These are phyloP conservation scores for Emergomyces orientalis DNA, from an alignment of 2,329 filamentous ascomycete species.

Conservation along the genomic window DNA sequence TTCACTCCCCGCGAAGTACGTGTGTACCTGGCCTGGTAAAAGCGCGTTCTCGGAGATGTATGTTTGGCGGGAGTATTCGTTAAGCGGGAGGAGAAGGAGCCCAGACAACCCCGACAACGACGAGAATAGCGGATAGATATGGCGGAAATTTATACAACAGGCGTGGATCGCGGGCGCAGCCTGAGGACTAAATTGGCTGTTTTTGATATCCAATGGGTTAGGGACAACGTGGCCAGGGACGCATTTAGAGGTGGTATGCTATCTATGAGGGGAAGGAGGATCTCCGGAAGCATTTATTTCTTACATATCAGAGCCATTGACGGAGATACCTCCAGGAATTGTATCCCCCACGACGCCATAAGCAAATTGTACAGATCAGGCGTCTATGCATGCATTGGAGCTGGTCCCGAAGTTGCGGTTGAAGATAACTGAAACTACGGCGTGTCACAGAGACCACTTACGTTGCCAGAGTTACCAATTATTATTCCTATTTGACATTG, in stretches of 20 bases:
- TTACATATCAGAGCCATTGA: slow-evolving; percentile 36
- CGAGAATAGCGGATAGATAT: slow-evolving; percentile 75
- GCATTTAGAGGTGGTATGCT: neutral
- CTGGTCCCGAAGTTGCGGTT: neutral
- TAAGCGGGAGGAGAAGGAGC: slow-evolving; percentile 79
- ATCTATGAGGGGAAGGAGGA: neutral
- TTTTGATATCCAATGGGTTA: slow-evolving; percentile 1
- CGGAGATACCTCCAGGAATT: slow-evolving; percentile 21
- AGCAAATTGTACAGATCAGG: slow-evolving; percentile 7
- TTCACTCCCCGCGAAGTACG: slow-evolving; percentile 93
- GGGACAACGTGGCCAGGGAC: neutral
- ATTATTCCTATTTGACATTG: neutral
- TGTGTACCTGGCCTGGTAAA: slow-evolving; percentile 90
- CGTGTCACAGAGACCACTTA: slow-evolving; percentile 24
- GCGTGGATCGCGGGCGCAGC: slow-evolving; percentile 69
- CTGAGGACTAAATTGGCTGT: slow-evolving; percentile 33
- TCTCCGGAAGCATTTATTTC: slow-evolving; percentile 11
- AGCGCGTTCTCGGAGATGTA: slow-evolving; percentile 98
- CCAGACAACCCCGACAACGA: slow-evolving; percentile 78
- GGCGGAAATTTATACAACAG: slow-evolving; percentile 65
- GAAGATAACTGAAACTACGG: slow-evolving; percentile 24
- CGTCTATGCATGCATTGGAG: neutral
- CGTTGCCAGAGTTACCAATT: slow-evolving; percentile 17
- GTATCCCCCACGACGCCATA: slow-evolving; percentile 16
- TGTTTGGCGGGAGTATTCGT: slow-evolving; percentile 82